Evolutionary conservation across 768 basidiomycete species (phyloP), one percentile per base, ranked within the genome.

Genomic region (Cantharellus cinnabarinus): DNA sequence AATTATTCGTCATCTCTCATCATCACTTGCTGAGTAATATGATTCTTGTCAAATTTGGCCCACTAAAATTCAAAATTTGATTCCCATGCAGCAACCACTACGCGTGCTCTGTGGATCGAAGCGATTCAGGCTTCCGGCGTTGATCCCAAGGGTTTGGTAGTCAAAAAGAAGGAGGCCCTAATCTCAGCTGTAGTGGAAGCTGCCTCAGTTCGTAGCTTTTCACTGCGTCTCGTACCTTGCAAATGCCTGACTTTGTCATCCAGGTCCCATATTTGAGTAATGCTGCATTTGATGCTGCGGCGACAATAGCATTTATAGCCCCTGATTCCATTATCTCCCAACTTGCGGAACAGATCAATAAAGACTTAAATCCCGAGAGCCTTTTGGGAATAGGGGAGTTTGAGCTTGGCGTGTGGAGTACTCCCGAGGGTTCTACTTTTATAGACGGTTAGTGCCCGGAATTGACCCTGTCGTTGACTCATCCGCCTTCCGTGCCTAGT

Each of bases 381-480:
- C 71, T 93, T 56, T 75, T 78, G 20, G 70, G 78, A 14, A 69
- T 98, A 59, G 82, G 82, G 0, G 76, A 82, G 7, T 73, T 76
- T 4, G 91, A 95, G 51, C 67, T 89, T 15, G 86, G 80, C 3
- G 82, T 95, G 10, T 97, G 88, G 89, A 72, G 73, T 2, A 90
- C 90, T 0, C 85, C 87, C 0, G 81, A 83, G 57, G 94, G 84
- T n/a, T 81, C 76, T 4, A 73, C 80, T 0, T 97, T 76, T 61
- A 75, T 87, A 42, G 88, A 95, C 68, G 87, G 89, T 88, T 59
- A 55, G 5, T 60, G 41, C 35, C 14, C 56, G 14, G 20, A 29
- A 29, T 42, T 57, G 10, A 41, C 10, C 56, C 42, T 7, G 1
- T 10, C 38, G 35, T 41, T 57, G 20, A 39, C 56, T 57, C 56